Percentiles rank a stretch among this genome's conserved stretches.
Conservation (phyloP, 1,284 basidiomycete genomes). For the Leccinum subatratum region DNA sequence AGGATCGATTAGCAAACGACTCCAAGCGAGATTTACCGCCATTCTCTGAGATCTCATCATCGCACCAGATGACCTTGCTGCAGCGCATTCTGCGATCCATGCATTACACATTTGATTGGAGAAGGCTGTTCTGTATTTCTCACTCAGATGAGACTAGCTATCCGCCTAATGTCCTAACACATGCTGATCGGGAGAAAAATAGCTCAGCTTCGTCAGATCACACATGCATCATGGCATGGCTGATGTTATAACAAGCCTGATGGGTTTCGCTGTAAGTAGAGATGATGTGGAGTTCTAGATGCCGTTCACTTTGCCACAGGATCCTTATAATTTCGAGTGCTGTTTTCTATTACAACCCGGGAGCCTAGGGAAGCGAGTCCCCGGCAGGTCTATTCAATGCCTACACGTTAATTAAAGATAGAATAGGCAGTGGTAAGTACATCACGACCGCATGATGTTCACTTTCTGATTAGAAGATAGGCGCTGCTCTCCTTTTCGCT, state of each 20-base stretch:
- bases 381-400: conserved; percentile 81
- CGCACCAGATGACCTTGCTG: conserved; percentile 1
- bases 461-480: conserved; percentile 33
- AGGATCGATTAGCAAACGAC: conserved; percentile 54
- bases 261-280: conserved; percentile 69
- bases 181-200: conserved; percentile 63
- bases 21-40: conserved; percentile 14
- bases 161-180: conserved; percentile 32
- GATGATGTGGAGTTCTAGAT: not conserved
- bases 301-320: conserved; percentile 34
- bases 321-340: conserved; percentile 66
- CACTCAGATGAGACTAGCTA: conserved; percentile 21
- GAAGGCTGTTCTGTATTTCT: conserved; percentile 20
- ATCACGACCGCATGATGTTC: conserved; percentile 14
- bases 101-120: conserved; percentile 16
- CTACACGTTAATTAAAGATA: conserved; percentile 62
- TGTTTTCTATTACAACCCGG: conserved; percentile 67
- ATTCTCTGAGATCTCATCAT: conserved; percentile 3
- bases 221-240: conserved; percentile 77
- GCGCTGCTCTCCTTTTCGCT: conserved; percentile 80
- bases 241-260: conserved; percentile 60
- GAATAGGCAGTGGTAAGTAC: conserved; percentile 63
- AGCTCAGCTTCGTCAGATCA: conserved; percentile 62
- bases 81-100: conserved; percentile 14
- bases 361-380: conserved; percentile 30